phyloP scores from a whole-genome alignment of 75 land plant species.

The Picea glauca region DNA sequence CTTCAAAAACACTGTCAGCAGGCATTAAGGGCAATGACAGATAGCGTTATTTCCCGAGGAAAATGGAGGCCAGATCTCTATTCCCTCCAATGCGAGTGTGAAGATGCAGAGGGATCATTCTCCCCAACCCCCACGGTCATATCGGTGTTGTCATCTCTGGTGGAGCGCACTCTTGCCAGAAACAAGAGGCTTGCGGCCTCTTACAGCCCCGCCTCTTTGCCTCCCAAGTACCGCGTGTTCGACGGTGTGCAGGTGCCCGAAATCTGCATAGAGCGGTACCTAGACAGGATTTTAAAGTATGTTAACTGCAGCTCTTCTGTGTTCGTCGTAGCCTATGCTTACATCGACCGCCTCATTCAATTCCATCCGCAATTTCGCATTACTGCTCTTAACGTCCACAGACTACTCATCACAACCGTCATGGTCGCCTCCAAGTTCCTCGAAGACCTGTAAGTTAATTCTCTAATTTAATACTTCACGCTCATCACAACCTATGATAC shows the following conservation, averaged over 20 bases:
- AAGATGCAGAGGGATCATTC: background rate
- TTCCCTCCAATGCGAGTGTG: background rate
- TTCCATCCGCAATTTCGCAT: constrained; percentile 32
- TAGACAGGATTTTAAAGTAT: constrained; percentile 69
- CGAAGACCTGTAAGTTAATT: constrained; percentile 63
- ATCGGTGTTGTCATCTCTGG: background rate
- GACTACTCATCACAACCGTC: constrained; percentile 65
- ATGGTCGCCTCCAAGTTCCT: constrained; percentile 75
- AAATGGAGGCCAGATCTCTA: background rate
- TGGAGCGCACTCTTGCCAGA: background rate
- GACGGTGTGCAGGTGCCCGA: constrained; percentile 41
- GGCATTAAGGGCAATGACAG: too few relatives aligned
- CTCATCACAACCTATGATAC: too few relatives aligned
- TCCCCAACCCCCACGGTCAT: background rate
- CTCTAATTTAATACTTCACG: too few relatives aligned
- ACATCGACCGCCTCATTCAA: constrained; percentile 67
- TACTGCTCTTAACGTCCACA: constrained; percentile 51
- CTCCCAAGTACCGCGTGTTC: constrained; percentile 16
- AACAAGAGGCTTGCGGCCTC: background rate
- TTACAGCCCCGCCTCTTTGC: background rate
- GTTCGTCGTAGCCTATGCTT: constrained; percentile 67
- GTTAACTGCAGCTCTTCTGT: constrained; percentile 51
- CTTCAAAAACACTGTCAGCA: too few relatives aligned
- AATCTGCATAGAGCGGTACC: constrained; percentile 49
- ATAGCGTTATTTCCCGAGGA: background rate